Conservation (phyloP, 768 basidiomycete genomes). For the Auricularia cornea region DNA sequence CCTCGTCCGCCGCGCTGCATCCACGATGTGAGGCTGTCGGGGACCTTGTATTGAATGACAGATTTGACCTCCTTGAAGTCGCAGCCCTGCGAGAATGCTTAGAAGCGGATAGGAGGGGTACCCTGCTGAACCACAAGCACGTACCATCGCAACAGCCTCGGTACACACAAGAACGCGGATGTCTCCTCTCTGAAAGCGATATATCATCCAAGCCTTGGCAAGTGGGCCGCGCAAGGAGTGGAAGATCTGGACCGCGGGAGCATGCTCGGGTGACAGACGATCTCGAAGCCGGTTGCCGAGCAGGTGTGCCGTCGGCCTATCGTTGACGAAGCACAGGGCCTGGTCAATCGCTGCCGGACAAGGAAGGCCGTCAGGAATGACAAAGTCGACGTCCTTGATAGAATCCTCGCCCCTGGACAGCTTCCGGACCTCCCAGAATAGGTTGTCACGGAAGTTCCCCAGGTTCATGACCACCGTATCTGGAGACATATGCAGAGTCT, state of each 20-base stretch:
- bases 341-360: no score
- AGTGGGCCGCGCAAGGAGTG: not conserved
- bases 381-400: not conserved
- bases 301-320: no score
- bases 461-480: not conserved
- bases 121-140: no score
- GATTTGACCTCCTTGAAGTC: conserved; percentile 29
- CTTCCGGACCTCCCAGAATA: not conserved
- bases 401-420: not conserved
- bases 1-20: conserved; percentile 27
- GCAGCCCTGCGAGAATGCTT: conserved; percentile 17
- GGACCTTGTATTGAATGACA: conserved; percentile 32
- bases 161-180: not conserved
- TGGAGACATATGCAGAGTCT: not conserved
- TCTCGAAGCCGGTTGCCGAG: no score
- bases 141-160: not conserved
- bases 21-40: conserved; percentile 20
- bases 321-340: no score
- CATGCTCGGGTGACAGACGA: no score
- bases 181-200: no score
- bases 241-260: not conserved
- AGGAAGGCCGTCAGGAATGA: not conserved
- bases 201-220: not conserved
- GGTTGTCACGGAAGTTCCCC: not conserved
- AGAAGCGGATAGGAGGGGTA: not conserved